phyloP scores from a whole-genome alignment of 2,329 filamentous ascomycete species.

The Sordariomycetes sp. region DNA sequence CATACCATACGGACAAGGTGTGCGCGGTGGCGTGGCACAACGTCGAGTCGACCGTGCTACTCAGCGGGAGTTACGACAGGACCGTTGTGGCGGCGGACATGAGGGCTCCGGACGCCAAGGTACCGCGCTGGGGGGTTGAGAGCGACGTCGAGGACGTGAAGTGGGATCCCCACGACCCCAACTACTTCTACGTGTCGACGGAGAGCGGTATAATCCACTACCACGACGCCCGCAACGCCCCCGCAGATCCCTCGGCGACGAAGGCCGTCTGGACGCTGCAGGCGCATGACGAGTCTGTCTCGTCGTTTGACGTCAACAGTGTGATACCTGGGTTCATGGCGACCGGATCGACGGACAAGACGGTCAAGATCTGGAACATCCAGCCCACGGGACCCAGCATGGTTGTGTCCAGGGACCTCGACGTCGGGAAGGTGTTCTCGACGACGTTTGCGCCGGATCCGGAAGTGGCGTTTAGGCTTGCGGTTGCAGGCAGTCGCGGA shows the following conservation, averaged over 20 bases:
- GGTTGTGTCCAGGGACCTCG: slow-evolving; percentile 84
- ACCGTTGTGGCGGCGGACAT: slow-evolving; percentile 94
- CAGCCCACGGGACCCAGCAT: slow-evolving; percentile 70
- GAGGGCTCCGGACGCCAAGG: slow-evolving; percentile 77
- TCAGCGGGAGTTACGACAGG: slow-evolving; percentile 91
- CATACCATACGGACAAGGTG: slow-evolving; percentile 94
- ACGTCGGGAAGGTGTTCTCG: slow-evolving; percentile 90
- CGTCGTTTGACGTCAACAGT: slow-evolving; percentile 85
- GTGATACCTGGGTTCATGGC: slow-evolving; percentile 85
- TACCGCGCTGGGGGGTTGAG: slow-evolving; percentile 83
- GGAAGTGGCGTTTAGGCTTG: slow-evolving; percentile 83
- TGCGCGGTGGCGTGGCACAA: slow-evolving; percentile 94
- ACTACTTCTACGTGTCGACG: slow-evolving; percentile 92
- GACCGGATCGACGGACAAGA: slow-evolving; percentile 88
- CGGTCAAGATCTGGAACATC: slow-evolving; percentile 95
- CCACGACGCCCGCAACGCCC: slow-evolving; percentile 73
- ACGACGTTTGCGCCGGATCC: slow-evolving; percentile 81
- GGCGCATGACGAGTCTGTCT: slow-evolving; percentile 86
- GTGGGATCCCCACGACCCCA: slow-evolving; percentile 88
- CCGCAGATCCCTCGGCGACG: slow-evolving; percentile 59
- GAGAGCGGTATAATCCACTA: slow-evolving; percentile 88
- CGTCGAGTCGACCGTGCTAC: slow-evolving; percentile 72
- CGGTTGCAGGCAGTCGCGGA: slow-evolving; percentile 91
- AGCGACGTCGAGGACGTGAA: slow-evolving; percentile 86
- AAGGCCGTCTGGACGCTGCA: slow-evolving; percentile 93